Evolutionary conservation across 306 rosid genomes (phyloP), one percentile per base, ranked within the genome.

Genomic region (Nissolia schottii): DNA sequence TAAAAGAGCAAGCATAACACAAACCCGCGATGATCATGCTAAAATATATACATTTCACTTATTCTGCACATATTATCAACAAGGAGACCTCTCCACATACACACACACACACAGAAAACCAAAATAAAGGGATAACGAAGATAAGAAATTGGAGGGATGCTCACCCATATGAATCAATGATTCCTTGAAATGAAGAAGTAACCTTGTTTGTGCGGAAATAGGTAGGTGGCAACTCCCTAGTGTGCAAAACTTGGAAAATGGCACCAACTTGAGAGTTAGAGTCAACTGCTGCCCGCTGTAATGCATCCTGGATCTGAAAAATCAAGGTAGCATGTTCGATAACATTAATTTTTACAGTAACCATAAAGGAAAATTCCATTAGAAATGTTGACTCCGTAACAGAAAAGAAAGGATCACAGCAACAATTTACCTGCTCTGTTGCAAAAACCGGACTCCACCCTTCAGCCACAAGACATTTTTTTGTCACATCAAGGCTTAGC

Each of bases 381-480:
- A 37, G n/a, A 3, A n/a, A n/a, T n/a, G n/a, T n/a, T n/a, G n/a
- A n/a, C n/a, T n/a, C n/a, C n/a, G n/a, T n/a, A n/a, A n/a, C n/a
- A n/a, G n/a, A n/a, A 69, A 70, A 56, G 61, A 35, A 19, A 61
- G 58, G 34, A 64, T 6, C 56, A 32, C 64, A 65, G 7, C 27
- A 61, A 53, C 31, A 37, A 74, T 18, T 63, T 79, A 89, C 98
- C 98, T 89, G 94, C 74, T 87, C 87, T 78, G 89, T 60, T 38
- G 91, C 97, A 86, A 87, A 87, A 77, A 87, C 67, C 56, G 98
- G 98, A 85, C 97, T 85, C 98, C 98, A 93, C 50, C 97, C 97
- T 83, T 93, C 98, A 59, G 85, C 98, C 61, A 93, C 98, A 8
- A 93, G 90, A 85, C 98, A 93, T 74, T 93, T 91, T 83, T 87